These are phyloP conservation scores for Tolypocladium album DNA, from an alignment of 2,329 filamentous ascomycete species.

Conservation along the genomic window DNA sequence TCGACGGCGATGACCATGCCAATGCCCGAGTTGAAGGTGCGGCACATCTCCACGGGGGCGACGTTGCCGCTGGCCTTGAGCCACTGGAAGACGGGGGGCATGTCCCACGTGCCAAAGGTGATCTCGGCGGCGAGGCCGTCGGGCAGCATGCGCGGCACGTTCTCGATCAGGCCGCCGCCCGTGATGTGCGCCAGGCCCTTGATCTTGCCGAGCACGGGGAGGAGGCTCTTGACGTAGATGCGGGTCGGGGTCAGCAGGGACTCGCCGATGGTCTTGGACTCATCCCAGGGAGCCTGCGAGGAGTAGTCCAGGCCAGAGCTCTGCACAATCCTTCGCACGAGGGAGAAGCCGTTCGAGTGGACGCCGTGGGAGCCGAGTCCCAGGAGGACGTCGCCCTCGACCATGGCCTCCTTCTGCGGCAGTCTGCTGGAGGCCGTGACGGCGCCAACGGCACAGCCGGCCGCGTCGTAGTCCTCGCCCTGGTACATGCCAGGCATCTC, in stretches of 20 bases:
- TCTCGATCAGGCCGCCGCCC: slow-evolving; percentile 84
- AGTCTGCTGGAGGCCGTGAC: slow-evolving; percentile 61
- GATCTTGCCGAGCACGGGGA: slow-evolving; percentile 57
- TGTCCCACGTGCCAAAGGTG: slow-evolving; percentile 63
- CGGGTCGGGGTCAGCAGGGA: slow-evolving; percentile 79
- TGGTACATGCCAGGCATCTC: slow-evolving; percentile 97
- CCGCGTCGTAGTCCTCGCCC: slow-evolving; percentile 83
- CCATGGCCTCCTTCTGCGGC: slow-evolving; percentile 67
- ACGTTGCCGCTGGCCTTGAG: slow-evolving; percentile 66
- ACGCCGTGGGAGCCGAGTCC: slow-evolving; percentile 78
- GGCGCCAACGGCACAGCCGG: slow-evolving; percentile 80
- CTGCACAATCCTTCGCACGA: slow-evolving; percentile 84
- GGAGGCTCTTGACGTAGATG: slow-evolving; percentile 81
- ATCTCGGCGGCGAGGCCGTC: slow-evolving; percentile 67
- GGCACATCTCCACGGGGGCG: slow-evolving; percentile 66
- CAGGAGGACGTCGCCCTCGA: slow-evolving; percentile 71
- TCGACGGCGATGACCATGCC: slow-evolving; percentile 87
- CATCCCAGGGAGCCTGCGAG: slow-evolving; percentile 67
- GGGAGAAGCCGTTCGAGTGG: slow-evolving; percentile 95
- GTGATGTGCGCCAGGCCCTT: slow-evolving; percentile 97
- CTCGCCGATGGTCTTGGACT: slow-evolving; percentile 52
- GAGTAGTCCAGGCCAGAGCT: slow-evolving; percentile 60
- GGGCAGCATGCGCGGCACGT: slow-evolving; percentile 90
- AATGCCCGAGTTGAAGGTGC: slow-evolving; percentile 89
- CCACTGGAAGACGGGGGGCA: slow-evolving; percentile 79